These are phyloP conservation scores for Candida tammaniensis DNA, from an alignment of 805 yeast species.

Conservation along the genomic window DNA sequence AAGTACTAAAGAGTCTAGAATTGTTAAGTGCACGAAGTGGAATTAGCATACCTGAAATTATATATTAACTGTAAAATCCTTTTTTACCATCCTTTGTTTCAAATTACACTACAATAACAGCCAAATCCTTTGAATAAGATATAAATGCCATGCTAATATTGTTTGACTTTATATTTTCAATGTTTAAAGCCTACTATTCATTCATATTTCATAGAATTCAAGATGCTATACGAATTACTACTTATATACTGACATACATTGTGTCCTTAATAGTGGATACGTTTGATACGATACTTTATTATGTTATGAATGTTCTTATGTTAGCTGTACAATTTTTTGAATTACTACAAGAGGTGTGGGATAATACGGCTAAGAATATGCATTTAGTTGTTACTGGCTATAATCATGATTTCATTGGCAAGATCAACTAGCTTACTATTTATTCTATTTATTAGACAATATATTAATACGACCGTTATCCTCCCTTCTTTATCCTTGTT, in stretches of 20 bases:
- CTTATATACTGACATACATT: neutral
- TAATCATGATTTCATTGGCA: constrained; percentile 12
- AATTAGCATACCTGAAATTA: too few species aligned
- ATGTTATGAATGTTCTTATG: constrained; percentile 13
- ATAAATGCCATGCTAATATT: constrained; percentile 1
- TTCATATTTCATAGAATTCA: neutral
- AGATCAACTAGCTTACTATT: constrained; percentile 10
- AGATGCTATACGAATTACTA: neutral
- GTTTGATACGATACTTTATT: constrained; percentile 12
- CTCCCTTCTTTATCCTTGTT: too few species aligned
- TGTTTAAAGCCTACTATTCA: constrained; percentile 3
- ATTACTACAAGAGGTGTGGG: constrained; percentile 5
- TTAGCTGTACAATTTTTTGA: constrained; percentile 10
- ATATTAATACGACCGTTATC: too few species aligned
- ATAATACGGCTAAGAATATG: constrained; percentile 3
- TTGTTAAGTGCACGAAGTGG: too few species aligned
- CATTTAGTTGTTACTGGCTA: constrained; percentile 11
- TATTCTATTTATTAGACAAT: constrained; percentile 2
- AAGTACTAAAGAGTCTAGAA: too few species aligned
- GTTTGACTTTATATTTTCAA: constrained; percentile 1
- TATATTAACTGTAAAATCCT: too few species aligned
- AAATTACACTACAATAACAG: too few species aligned
- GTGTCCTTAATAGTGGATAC: constrained; percentile 1
- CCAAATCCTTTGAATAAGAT: too few species aligned
- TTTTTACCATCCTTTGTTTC: too few species aligned